Percentiles rank a stretch among this genome's conserved stretches.
These are phyloP conservation scores for Talaromyces sp. DNA, from an alignment of 2,329 filamentous ascomycete species.

Conservation along the genomic window DNA sequence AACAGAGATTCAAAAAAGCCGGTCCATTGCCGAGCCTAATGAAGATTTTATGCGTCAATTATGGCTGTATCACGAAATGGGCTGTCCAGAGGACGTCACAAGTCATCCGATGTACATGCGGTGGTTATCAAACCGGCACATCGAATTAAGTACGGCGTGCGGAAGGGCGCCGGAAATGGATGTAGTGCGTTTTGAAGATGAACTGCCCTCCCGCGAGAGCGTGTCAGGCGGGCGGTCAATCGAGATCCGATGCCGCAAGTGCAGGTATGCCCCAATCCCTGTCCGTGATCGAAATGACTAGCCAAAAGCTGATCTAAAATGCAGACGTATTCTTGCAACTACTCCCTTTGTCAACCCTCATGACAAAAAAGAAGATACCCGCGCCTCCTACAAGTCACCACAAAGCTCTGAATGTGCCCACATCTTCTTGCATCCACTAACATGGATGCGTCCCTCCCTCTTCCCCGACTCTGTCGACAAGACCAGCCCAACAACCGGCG, in stretches of 20 bases:
- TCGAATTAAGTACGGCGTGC: conserved; percentile 63
- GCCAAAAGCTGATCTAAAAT: conserved; percentile 1
- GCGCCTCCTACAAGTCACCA: background rate
- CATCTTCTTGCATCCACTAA: conserved; percentile 84
- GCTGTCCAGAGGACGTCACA: conserved; percentile 65
- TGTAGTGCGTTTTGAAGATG: conserved; percentile 67
- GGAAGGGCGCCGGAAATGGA: conserved; percentile 72
- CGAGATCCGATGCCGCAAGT: conserved; percentile 88
- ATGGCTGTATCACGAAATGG: conserved; percentile 81
- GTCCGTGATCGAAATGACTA: background rate
- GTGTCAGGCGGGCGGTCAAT: conserved; percentile 20
- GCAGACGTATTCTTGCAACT: conserved; percentile 57
- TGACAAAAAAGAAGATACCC: conserved; percentile 26
- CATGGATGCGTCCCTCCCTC: conserved; percentile 90
- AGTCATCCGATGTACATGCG: conserved; percentile 73
- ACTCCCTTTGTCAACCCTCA: conserved; percentile 66
- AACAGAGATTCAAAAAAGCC: conserved; percentile 60
- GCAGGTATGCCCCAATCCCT: conserved; percentile 54
- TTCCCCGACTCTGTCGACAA: conserved; percentile 25
- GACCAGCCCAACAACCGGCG: conserved; percentile 1
- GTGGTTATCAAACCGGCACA: conserved; percentile 63
- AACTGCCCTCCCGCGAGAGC: conserved; percentile 34
- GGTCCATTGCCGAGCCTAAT: conserved; percentile 83
- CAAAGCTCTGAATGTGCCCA: conserved; percentile 61
- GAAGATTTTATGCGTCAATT: conserved; percentile 87